Evolutionary conservation across 371 early-diverging fungal genomes (phyloP), one percentile per base, ranked within the genome.

Genomic region (Mucor saturninus): DNA sequence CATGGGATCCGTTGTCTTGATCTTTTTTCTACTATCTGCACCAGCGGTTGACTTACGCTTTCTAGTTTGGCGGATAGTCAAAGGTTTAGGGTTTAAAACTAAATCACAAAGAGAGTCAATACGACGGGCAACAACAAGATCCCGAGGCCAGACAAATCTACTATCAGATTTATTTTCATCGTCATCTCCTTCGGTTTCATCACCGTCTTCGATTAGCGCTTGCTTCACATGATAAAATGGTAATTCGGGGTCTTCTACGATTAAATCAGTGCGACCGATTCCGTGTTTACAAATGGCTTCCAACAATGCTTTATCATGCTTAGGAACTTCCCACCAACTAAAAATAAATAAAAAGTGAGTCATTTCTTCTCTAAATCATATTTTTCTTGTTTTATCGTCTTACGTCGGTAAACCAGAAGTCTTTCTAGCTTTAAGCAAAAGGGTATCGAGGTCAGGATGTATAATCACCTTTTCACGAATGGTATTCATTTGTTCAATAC

Each of bases 241-340:
- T n/a, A 87, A 67, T 10, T 81, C 80, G 15, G 73, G 77, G 68
- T 93, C 93, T 50, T 82, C 81, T 14, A 89, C 77, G 59, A 92
- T 81, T 37, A 89, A 64, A 67, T 93, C 93, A 53, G 75, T 75
- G 6, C 93, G 81, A 28, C 81, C 81, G 37, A 89, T 72, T 28
- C 95, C 95, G 70, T 90, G 91, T 48, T 83, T 83, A 21, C 88
- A 86, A 38, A 93, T 76, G 0, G 87, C 93, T 31, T 79, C 75
- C 61, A 93, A 62, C 35, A 93, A 86, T 13, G 86, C 86, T 40
- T 77, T 77, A 64, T 93, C 94, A 66, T 93, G 90, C 3, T 69
- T 63, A 29, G 83, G 85, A 0, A 80, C 81, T 57, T 82, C 72
- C 90, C 92, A 91, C 91, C 92, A 93, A 26, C 85, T 87, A 45